Evolutionary conservation across 805 yeast genomes (phyloP).

Genomic region (Clavispora fructus): DNA sequence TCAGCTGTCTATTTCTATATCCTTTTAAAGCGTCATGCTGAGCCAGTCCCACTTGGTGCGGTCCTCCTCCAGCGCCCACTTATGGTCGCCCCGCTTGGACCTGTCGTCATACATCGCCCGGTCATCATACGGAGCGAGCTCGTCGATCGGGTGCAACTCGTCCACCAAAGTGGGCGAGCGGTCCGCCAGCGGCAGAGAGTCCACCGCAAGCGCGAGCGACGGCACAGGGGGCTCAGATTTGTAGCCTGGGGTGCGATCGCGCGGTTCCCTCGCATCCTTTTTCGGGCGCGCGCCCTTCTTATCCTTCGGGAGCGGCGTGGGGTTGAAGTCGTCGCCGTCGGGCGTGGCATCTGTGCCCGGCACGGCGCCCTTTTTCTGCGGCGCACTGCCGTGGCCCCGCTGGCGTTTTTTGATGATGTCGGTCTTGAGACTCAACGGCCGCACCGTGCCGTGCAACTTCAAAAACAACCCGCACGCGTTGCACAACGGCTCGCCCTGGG

Average conservation of each 20-base stretch:
- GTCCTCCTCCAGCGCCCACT: slow-evolving; percentile 4
- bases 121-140: slow-evolving; percentile 8
- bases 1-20: background rate
- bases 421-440: slow-evolving; percentile 86
- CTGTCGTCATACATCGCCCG: slow-evolving; percentile 32
- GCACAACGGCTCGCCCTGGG: slow-evolving; percentile 88
- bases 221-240: background rate
- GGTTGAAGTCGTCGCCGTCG: slow-evolving; percentile 49
- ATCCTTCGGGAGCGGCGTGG: slow-evolving; percentile 32
- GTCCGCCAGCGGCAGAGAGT: background rate
- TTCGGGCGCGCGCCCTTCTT: slow-evolving; percentile 3
- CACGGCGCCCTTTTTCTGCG: slow-evolving; percentile 11
- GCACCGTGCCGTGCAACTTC: slow-evolving; percentile 89
- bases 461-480: slow-evolving; percentile 53
- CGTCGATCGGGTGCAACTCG: slow-evolving; percentile 8
- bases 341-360: slow-evolving; percentile 2
- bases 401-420: slow-evolving; percentile 92
- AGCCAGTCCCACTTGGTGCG: slow-evolving; percentile 43
- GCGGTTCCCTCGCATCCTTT: background rate
- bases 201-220: background rate
- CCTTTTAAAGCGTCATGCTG: slow-evolving; percentile 34
- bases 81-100: slow-evolving; percentile 16
- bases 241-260: background rate
- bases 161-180: background rate
- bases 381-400: slow-evolving; percentile 33